Base-by-base conservation (phyloP, 257 asterid species). In the Scutellaria galericulata region DNA sequence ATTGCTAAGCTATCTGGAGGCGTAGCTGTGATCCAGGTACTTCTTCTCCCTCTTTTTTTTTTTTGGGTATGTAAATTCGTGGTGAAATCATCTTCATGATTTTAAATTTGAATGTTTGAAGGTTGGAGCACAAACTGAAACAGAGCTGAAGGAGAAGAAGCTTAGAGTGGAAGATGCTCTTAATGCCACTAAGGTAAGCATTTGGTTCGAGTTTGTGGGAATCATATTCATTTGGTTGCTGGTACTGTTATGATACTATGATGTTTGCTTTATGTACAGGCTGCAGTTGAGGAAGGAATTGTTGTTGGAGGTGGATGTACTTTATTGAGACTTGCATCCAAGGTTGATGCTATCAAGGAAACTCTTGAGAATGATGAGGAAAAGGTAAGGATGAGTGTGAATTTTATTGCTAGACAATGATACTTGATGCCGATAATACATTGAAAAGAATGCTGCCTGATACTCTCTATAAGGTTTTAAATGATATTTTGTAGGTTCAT, bases 71-170 rank as follows among this genome's bases (percentile, higher is more conserved):
- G 15, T 27, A 40, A 20, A 18, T 53, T 35, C 5, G 22, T 66
- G 56, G 37, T 31, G 9, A 15, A 12, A 22, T 18, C 7, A 8
- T 46, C 12, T 52, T 39, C 8, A 24, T 24, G 13, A 6, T 24
- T 50, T 9, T 11, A 35, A 12, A 46, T 44, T 50, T 71, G 77
- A 63, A 54, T 52, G 37, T 50, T 4, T 83, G 77, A 76, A 94
- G 99, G 98, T 94, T 64, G 99, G 99, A 70, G 99, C 99, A 1
- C 97, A 94, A 88, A 94, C 99, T 60, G 99, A 91, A 75, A 91
- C 97, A 2, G 99, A 94, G 85, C 81, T 94, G 70, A 94, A 94
- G 77, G 99, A 94, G 69, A 94, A 94, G 92, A 91, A 91, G 70
- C 97, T 91, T 61, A 88, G 99, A 78, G 99, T 94, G 37, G 99